Conservation (phyloP, 2,329 filamentous ascomycete genomes). For the Nemania sp. region DNA sequence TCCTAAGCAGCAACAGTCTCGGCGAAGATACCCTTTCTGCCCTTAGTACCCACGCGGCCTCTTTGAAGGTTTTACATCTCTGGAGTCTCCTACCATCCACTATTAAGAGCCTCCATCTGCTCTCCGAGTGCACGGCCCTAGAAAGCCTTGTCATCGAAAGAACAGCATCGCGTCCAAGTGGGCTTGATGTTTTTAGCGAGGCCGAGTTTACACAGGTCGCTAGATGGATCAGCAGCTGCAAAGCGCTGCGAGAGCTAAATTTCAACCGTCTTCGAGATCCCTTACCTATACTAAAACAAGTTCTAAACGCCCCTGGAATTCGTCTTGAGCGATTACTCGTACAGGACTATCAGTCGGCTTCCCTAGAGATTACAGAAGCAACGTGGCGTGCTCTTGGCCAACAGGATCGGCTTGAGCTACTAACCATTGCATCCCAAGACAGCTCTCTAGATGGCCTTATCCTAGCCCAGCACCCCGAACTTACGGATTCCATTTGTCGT, state of each 20-base stretch:
- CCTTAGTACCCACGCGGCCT: constrained; percentile 57
- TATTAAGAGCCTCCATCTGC: constrained; percentile 48
- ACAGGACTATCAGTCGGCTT: constrained; percentile 36
- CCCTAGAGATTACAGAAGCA: constrained; percentile 31
- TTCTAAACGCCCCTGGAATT: constrained; percentile 44
- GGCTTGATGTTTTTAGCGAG: constrained; percentile 41
- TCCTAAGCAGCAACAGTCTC: constrained; percentile 67
- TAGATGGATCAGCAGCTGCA: constrained; percentile 50
- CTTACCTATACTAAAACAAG: constrained; percentile 49
- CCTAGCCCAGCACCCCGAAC: constrained; percentile 47
- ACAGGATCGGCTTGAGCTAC: constrained; percentile 42
- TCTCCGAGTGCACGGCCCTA: constrained; percentile 52
- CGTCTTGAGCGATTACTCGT: constrained; percentile 44
- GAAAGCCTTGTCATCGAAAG: constrained; percentile 53
- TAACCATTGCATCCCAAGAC: constrained; percentile 49
- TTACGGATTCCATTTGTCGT: constrained; percentile 59
- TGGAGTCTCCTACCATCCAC: constrained; percentile 48
- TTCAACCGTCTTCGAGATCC: constrained; percentile 61
- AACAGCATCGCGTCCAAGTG: constrained; percentile 29
- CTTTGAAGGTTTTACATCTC: constrained; percentile 52
- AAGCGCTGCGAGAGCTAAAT: constrained; percentile 47
- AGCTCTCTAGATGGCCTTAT: constrained; percentile 63
- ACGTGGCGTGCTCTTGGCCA: constrained; percentile 45
- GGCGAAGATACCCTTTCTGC: constrained; percentile 67
- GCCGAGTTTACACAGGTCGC: constrained; percentile 48